These are phyloP conservation scores for Vitis vinifera DNA, from an alignment of 164 flowering plant species.

Conservation along the genomic window ASM3070453v1 NC_081811.1:2950501-2951000, in stretches of 20 bases:
- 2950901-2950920: too few relatives aligned
- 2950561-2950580: conserved; percentile 45
- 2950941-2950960: too few relatives aligned
- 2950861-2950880: too few relatives aligned
- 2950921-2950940: too few relatives aligned
- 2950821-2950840: conserved; percentile 12
- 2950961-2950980: too few relatives aligned
- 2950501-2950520: conserved; percentile 22
- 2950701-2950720: conserved; percentile 9
- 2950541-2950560: conserved; percentile 43
- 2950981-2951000: conserved; percentile 29
- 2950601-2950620: too few relatives aligned
- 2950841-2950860: conserved; percentile 13
- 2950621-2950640: too few relatives aligned
- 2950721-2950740: conserved; percentile 15
- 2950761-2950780: conserved; percentile 30
- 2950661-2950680: too few relatives aligned
- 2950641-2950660: too few relatives aligned
- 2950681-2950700: conserved; percentile 8
- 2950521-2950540: conserved; percentile 34
- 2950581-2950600: too few relatives aligned
- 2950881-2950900: too few relatives aligned
- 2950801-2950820: conserved; percentile 10
- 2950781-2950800: conserved; percentile 23
- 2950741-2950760: conserved; percentile 28